These are phyloP conservation scores for Rhodotorula sp. DNA, from an alignment of 1,284 basidiomycete genomes.

Conservation along the genomic window DNA sequence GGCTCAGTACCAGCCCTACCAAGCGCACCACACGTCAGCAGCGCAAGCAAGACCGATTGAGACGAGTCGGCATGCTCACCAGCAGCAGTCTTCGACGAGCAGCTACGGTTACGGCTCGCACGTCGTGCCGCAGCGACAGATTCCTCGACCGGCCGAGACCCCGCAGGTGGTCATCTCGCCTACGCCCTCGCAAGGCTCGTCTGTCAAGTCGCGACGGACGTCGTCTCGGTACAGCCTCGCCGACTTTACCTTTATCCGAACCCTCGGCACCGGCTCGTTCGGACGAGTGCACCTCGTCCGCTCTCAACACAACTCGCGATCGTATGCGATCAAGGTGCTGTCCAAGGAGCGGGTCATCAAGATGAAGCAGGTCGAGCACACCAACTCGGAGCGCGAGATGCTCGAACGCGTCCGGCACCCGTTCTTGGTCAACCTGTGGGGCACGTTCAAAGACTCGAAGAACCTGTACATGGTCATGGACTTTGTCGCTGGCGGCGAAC, in stretches of 20 bases:
- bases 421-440: conserved; percentile 98
- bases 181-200: conserved; percentile 41
- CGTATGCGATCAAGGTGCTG: conserved; percentile 92
- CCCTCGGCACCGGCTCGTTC: conserved; percentile 88
- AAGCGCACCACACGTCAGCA: neutral
- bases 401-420: conserved; percentile 87
- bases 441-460: conserved; percentile 87
- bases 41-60: neutral
- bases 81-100: conserved; percentile 8
- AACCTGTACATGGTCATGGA: conserved; percentile 99
- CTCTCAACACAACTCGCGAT: conserved; percentile 87
- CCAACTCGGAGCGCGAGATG: conserved; percentile 92
- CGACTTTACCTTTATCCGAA: conserved; percentile 56
- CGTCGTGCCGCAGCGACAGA: conserved; percentile 9
- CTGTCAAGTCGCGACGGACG: conserved; percentile 51
- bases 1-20: neutral
- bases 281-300: conserved; percentile 90
- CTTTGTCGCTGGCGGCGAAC: conserved; percentile 95
- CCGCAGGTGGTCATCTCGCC: conserved; percentile 32
- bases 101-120: conserved; percentile 18
- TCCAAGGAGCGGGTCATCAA: conserved; percentile 91
- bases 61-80: conserved; percentile 16
- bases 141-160: conserved; percentile 18
- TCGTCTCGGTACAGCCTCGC: conserved; percentile 55
- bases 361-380: conserved; percentile 97